Percentiles rank a stretch among this genome's conserved stretches.
Evolutionary conservation across 1,284 basidiomycete species (phyloP).

Genomic region (Amylostereum chailletii): DNA sequence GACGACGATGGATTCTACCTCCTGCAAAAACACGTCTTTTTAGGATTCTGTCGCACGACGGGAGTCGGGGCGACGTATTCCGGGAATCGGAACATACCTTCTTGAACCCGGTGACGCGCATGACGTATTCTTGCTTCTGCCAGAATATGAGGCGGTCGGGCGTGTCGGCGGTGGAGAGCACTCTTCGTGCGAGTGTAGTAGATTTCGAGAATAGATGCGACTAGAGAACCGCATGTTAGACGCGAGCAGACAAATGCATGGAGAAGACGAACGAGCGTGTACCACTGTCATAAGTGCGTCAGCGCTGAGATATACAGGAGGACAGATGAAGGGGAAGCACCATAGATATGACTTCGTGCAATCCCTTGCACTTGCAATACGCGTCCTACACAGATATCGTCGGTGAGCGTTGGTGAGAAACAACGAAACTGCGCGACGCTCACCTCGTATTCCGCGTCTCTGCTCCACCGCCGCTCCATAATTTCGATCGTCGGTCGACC

Average conservation of each 20-base stretch:
- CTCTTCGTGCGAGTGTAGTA: conserved; percentile 38
- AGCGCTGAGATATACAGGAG: not conserved
- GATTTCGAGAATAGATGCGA: conserved; percentile 46
- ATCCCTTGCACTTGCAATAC: conserved; percentile 39
- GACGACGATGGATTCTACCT: conserved; percentile 49
- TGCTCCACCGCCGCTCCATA: conserved; percentile 48
- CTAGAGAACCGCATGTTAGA: conserved; percentile 24
- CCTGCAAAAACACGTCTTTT: conserved; percentile 13
- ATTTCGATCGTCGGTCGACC: conserved; percentile 47
- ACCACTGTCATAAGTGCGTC: conserved; percentile 35
- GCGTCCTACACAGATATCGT: conserved; percentile 33
- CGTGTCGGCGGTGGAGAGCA: conserved; percentile 45
- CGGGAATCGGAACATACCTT: conserved; percentile 29
- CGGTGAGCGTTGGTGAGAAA: conserved; percentile 3
- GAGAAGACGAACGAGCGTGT: conserved; percentile 39
- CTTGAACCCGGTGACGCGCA: conserved; percentile 39
- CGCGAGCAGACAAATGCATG: not conserved
- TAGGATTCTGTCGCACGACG: not conserved
- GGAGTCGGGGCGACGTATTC: not conserved
- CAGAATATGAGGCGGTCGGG: conserved; percentile 52
- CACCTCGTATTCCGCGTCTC: conserved; percentile 55
- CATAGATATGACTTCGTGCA: conserved; percentile 45
- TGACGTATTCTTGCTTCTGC: conserved; percentile 55
- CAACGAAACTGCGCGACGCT: conserved; percentile 1
- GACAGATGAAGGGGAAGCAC: conserved; percentile 19